Evolutionary conservation across 768 basidiomycete species (phyloP).

Genomic region (Suillus paluster): DNA sequence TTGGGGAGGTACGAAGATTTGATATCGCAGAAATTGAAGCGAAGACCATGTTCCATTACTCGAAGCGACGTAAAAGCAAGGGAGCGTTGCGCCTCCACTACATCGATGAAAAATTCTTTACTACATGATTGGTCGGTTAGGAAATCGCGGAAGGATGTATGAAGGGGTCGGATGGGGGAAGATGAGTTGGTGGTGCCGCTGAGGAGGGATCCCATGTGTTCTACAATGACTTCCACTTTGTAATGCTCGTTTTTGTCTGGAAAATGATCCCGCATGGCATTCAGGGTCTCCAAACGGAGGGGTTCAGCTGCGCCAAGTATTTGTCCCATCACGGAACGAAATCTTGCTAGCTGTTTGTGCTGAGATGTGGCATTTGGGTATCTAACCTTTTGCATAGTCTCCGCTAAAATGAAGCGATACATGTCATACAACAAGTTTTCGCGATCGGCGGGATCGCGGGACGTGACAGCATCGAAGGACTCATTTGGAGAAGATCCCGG

Average conservation of each 20-base stretch:
- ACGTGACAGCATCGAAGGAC: not conserved
- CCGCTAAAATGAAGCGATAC: constrained; percentile 12
- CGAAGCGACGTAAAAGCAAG: constrained; percentile 27
- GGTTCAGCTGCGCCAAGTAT: constrained; percentile 13
- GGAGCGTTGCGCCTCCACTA: constrained; percentile 14
- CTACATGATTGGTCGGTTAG: constrained; percentile 15
- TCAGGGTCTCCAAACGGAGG: constrained; percentile 2
- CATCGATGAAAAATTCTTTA: constrained; percentile 15
- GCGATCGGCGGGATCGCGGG: not conserved
- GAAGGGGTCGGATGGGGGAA: constrained; percentile 20
- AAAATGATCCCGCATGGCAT: constrained; percentile 3
- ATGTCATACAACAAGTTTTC: constrained; percentile 11
- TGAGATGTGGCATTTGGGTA: not conserved
- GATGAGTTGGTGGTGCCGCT: constrained; percentile 3
- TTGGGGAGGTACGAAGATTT: constrained; percentile 35
- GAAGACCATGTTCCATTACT: constrained; percentile 32
- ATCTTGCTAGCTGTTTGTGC: constrained; percentile 1
- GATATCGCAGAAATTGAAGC: constrained; percentile 41
- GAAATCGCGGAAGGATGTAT: constrained; percentile 34
- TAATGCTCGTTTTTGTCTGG: constrained; percentile 4
- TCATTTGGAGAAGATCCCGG: constrained; percentile 6
- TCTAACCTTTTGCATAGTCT: constrained; percentile 5
- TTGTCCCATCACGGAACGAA: constrained; percentile 14
- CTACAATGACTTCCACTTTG: constrained; percentile 11
- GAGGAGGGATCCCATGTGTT: constrained; percentile 13